Conservation (phyloP, 768 basidiomycete species). For the Sarcodon sp. region DNA sequence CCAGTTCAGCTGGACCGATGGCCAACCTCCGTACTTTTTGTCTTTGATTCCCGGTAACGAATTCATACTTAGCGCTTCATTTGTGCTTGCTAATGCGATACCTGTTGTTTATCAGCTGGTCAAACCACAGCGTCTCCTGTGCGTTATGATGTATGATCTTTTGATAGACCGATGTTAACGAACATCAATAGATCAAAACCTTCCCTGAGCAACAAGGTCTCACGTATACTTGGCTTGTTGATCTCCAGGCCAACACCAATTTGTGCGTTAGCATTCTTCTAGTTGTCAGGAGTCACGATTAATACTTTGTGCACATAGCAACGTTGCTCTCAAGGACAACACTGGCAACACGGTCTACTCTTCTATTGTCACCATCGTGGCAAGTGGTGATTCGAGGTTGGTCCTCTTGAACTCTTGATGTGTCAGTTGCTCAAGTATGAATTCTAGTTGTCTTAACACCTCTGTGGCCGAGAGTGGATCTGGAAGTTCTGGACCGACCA, state of each 20-base stretch:
- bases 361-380: conserved; percentile 30
- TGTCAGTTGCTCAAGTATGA: background rate
- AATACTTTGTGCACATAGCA: conserved; percentile 21
- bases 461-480: conserved; percentile 8
- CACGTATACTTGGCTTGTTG: conserved; percentile 40
- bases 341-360: conserved; percentile 42
- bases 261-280: conserved; percentile 27
- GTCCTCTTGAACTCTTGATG: background rate
- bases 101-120: conserved; percentile 25
- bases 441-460: conserved; percentile 14
- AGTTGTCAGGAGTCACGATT: background rate
- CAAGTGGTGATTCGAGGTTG: conserved; percentile 15
- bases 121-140: conserved; percentile 41
- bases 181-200: conserved; percentile 31
- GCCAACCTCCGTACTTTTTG: conserved; percentile 43
- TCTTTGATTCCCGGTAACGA: conserved; percentile 46
- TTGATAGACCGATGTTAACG: background rate
- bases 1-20: conserved; percentile 38
- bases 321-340: conserved; percentile 42
- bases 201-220: conserved; percentile 34
- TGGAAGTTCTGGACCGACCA: background rate
- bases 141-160: conserved; percentile 8
- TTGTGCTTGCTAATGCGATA: background rate
- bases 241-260: conserved; percentile 26
- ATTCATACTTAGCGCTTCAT: background rate